Evolutionary conservation across 495 filamentous ascomycete genomes (phyloP).

Genomic region (Penicillium mononematosum): DNA sequence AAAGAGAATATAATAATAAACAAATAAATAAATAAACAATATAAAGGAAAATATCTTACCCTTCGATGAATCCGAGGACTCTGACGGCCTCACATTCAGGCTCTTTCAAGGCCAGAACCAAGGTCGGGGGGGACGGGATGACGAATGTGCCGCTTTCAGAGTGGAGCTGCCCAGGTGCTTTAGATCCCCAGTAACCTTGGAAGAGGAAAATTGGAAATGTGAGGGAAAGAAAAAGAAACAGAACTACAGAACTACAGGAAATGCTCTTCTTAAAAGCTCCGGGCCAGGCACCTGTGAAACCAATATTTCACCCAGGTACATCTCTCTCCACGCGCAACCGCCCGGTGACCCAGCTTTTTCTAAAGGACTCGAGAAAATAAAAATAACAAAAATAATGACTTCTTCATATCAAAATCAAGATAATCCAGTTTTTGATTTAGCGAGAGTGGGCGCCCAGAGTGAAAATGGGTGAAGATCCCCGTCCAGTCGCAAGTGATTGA

Average conservation of each 20-base stretch:
- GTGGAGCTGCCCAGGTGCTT: not conserved
- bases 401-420: constrained; percentile 10
- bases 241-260: not conserved
- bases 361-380: constrained; percentile 15
- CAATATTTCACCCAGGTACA: constrained; percentile 8
- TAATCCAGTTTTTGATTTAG: constrained; percentile 11
- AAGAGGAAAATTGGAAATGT: not conserved
- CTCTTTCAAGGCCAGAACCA: not conserved
- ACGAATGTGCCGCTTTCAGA: not conserved
- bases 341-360: constrained; percentile 28
- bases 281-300: constrained; percentile 29
- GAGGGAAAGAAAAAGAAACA: not conserved
- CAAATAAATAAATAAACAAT: not conserved
- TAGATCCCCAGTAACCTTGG: not conserved
- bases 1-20: not conserved
- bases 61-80: not conserved
- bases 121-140: not conserved
- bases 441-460: constrained; percentile 10
- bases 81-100: not conserved
- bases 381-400: not conserved
- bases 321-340: constrained; percentile 22
- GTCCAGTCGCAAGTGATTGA: constrained; percentile 24
- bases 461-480: constrained; percentile 16
- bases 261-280: constrained; percentile 5
- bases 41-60: not conserved